Percentiles rank a stretch among this genome's conserved stretches.
These are phyloP conservation scores for Penicillium sp. DNA, from an alignment of 2,329 filamentous ascomycete species.

Conservation along the genomic window DNA sequence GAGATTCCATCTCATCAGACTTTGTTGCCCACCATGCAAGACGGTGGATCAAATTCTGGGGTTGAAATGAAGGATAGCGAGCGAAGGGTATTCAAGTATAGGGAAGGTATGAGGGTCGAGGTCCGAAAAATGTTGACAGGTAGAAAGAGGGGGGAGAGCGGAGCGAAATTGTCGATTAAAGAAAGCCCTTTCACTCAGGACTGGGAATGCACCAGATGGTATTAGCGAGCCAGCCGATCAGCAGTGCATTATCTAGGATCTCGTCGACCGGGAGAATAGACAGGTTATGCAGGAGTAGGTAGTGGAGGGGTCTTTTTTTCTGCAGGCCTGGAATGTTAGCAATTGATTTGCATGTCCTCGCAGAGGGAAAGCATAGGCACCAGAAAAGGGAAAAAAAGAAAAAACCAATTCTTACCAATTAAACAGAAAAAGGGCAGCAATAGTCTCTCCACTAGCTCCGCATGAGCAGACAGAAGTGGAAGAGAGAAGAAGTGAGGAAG, in stretches of 20 bases:
- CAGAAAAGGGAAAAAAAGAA: constrained; percentile 6
- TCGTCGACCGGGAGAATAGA: constrained; percentile 37
- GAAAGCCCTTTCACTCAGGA: constrained; percentile 11
- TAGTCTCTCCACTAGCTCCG: constrained; percentile 12
- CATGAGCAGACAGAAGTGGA: constrained; percentile 10
- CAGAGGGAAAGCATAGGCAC: constrained; percentile 1
- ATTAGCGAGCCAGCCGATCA: constrained; percentile 16
- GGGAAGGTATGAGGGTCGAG: neutral
- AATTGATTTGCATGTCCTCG: constrained; percentile 10
- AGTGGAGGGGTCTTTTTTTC: constrained; percentile 22
- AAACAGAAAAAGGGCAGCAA: constrained; percentile 10
- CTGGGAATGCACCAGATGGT: constrained; percentile 6
- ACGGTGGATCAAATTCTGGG: neutral
- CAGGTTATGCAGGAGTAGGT: constrained; percentile 29
- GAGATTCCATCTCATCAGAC: constrained; percentile 43
- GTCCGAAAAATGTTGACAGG: constrained; percentile 4
- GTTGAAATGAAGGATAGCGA: constrained; percentile 2
- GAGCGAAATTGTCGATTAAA: constrained; percentile 7
- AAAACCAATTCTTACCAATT: constrained; percentile 16
- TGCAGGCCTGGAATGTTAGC: constrained; percentile 33
- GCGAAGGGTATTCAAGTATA: neutral
- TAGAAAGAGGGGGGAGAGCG: neutral
- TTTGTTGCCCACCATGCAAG: constrained; percentile 34
- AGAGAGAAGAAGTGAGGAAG: constrained; percentile 22
- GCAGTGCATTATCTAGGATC: constrained; percentile 20